Evolutionary conservation across 2,329 filamentous ascomycete species (phyloP).

Genomic region (Eutypella sp.): DNA sequence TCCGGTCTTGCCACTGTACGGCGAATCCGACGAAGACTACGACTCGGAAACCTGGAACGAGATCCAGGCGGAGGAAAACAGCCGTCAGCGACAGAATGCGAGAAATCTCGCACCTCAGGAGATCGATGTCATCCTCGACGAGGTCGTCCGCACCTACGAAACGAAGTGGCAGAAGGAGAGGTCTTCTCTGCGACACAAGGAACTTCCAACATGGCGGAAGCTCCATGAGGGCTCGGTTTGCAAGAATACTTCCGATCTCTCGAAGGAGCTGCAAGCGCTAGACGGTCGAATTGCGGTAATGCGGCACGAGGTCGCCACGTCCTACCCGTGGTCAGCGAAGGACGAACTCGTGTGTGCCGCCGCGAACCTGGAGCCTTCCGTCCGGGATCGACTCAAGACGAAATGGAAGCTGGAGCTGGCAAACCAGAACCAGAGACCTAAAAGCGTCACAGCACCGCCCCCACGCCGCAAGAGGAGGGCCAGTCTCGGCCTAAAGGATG

Average conservation of each 20-base stretch:
- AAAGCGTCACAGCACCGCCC: not conserved
- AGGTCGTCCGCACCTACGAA: not conserved
- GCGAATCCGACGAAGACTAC: not conserved
- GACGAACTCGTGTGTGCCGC: too few species aligned
- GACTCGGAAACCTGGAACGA: not conserved
- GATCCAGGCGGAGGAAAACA: not conserved
- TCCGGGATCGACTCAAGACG: too few species aligned
- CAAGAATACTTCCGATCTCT: not conserved
- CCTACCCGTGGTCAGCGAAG: not conserved
- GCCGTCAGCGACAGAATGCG: not conserved
- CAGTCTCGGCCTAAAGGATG: not conserved
- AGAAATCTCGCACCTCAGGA: not conserved
- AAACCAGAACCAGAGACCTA: too few species aligned
- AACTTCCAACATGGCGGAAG: not conserved
- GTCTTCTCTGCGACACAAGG: not conserved
- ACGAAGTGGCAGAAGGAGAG: not conserved
- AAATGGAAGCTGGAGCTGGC: too few species aligned
- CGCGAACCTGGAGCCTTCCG: too few species aligned
- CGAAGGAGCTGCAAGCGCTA: not conserved
- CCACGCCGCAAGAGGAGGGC: not conserved
- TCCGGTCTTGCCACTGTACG: not conserved
- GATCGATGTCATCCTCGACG: not conserved
- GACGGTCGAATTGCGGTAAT: not conserved
- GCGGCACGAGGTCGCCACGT: not conserved
- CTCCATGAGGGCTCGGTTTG: not conserved